Evolutionary conservation across 768 basidiomycete genomes (phyloP).

Genomic region (Coprinellus micaceus): DNA sequence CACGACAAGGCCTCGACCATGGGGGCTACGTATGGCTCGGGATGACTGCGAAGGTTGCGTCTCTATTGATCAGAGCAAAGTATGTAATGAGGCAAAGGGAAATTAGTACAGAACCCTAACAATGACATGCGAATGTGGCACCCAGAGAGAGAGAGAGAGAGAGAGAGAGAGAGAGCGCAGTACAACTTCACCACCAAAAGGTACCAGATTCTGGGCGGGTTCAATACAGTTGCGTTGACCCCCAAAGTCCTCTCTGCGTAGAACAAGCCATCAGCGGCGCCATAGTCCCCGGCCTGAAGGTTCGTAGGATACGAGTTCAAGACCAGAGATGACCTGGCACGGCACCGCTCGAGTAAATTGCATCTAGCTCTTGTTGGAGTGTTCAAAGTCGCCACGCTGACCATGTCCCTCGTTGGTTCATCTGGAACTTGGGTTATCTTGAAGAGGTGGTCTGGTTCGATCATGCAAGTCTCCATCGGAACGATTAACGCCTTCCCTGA

Average conservation of each 20-base stretch:
- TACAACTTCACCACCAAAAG: neutral
- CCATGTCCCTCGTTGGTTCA: constrained; percentile 56
- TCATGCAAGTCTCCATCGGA: constrained; percentile 64
- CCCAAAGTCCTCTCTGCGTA: neutral
- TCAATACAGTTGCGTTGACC: neutral
- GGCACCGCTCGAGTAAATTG: constrained; percentile 43
- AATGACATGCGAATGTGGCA: too few relatives aligned
- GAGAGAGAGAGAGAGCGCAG: too few relatives aligned
- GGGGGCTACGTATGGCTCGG: too few relatives aligned
- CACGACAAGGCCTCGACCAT: too few relatives aligned
- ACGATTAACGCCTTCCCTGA: constrained; percentile 28
- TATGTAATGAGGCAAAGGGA: too few relatives aligned
- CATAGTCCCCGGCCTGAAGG: neutral
- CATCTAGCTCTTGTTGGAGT: constrained; percentile 51
- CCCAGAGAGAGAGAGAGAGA: too few relatives aligned
- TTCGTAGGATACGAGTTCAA: constrained; percentile 6
- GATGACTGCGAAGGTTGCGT: too few relatives aligned
- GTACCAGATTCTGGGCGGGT: neutral
- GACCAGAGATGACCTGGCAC: constrained; percentile 11
- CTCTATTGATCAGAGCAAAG: too few relatives aligned
- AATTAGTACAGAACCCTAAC: too few relatives aligned
- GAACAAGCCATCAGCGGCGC: neutral
- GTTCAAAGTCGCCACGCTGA: constrained; percentile 66
- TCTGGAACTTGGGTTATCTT: constrained; percentile 65
- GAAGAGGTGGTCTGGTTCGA: constrained; percentile 64